Evolutionary conservation across 2,329 filamentous ascomycete genomes (phyloP).

Genomic region (Neofusicoccum ribis): DNA sequence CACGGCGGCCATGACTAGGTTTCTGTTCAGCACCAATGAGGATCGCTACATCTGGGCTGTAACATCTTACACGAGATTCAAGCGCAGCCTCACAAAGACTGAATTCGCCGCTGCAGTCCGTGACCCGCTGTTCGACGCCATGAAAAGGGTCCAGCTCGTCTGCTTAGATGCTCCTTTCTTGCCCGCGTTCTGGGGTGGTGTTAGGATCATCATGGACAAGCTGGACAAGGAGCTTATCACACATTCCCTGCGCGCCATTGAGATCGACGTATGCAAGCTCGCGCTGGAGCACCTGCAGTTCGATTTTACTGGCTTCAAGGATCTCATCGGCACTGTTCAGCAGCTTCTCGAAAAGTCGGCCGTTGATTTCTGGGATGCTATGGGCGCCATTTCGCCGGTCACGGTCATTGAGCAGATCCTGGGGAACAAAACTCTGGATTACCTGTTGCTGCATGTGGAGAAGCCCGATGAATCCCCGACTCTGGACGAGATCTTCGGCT

Average conservation of each 20-base stretch:
- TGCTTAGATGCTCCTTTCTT: slow-evolving; percentile 57
- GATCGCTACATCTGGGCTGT: slow-evolving; percentile 67
- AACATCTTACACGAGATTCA: slow-evolving; percentile 66
- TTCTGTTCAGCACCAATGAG: slow-evolving; percentile 74
- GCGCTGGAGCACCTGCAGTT: slow-evolving; percentile 64
- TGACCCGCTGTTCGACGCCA: slow-evolving; percentile 67
- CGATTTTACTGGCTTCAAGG: slow-evolving; percentile 57
- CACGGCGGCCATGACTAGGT: slow-evolving; percentile 79
- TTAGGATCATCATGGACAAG: slow-evolving; percentile 70
- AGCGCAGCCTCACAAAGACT: slow-evolving; percentile 62
- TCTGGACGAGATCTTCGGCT: slow-evolving; percentile 67
- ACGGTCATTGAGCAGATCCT: slow-evolving; percentile 84
- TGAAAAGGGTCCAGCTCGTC: slow-evolving; percentile 61
- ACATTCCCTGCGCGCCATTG: slow-evolving; percentile 75
- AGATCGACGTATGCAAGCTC: slow-evolving; percentile 65
- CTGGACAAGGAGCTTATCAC: slow-evolving; percentile 74
- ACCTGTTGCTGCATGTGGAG: slow-evolving; percentile 54
- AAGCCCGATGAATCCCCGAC: slow-evolving; percentile 53
- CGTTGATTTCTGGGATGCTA: slow-evolving; percentile 82
- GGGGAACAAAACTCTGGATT: slow-evolving; percentile 65
- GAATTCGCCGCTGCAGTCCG: slow-evolving; percentile 89
- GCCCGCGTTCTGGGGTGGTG: slow-evolving; percentile 76
- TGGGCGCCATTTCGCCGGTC: slow-evolving; percentile 76
- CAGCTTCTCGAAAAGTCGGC: slow-evolving; percentile 73
- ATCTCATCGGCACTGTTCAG: slow-evolving; percentile 70